These are phyloP conservation scores for Hymenoscyphus fraxineus DNA, from an alignment of 2,329 filamentous ascomycete genomes.

Conservation along the genomic window DNA sequence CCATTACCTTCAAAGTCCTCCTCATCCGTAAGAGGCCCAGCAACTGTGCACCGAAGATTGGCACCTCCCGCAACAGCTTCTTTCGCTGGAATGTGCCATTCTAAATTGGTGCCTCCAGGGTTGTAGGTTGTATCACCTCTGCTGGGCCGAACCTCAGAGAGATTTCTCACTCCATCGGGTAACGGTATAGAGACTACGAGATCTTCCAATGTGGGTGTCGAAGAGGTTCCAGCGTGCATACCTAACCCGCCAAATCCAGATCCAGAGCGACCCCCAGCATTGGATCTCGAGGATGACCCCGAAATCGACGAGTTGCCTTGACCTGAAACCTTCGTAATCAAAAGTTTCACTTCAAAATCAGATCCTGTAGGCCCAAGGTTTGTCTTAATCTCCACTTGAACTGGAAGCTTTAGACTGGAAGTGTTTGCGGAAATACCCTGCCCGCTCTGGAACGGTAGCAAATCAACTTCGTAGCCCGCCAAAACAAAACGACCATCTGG, in stretches of 20 bases:
- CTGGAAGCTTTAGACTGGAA: conserved; percentile 71
- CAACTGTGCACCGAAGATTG: conserved; percentile 74
- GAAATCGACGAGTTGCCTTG: conserved; percentile 38
- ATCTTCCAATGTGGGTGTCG: conserved; percentile 63
- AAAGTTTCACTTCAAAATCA: conserved; percentile 84
- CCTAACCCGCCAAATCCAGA: conserved; percentile 43
- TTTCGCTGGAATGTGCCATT: conserved; percentile 80
- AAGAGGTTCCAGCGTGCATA: conserved; percentile 43
- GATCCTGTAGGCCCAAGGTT: conserved; percentile 69
- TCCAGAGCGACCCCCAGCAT: conserved; percentile 40
- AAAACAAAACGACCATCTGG: conserved; percentile 92
- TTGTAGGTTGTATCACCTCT: conserved; percentile 81
- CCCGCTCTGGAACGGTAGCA: conserved; percentile 67
- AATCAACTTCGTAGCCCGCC: conserved; percentile 89
- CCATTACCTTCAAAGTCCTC: conserved; percentile 42
- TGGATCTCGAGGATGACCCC: conserved; percentile 38
- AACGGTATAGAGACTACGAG: conserved; percentile 75
- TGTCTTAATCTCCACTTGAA: conserved; percentile 77
- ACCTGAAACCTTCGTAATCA: conserved; percentile 63
- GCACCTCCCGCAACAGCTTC: conserved; percentile 70
- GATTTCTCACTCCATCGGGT: conserved; percentile 72
- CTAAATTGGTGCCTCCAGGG: conserved; percentile 65
- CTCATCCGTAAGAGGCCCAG: conserved; percentile 56
- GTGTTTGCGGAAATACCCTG: conserved; percentile 52
- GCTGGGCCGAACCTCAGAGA: conserved; percentile 76